Conservation (phyloP, 805 yeast genomes). For the Sungouiella blattae region DNA sequence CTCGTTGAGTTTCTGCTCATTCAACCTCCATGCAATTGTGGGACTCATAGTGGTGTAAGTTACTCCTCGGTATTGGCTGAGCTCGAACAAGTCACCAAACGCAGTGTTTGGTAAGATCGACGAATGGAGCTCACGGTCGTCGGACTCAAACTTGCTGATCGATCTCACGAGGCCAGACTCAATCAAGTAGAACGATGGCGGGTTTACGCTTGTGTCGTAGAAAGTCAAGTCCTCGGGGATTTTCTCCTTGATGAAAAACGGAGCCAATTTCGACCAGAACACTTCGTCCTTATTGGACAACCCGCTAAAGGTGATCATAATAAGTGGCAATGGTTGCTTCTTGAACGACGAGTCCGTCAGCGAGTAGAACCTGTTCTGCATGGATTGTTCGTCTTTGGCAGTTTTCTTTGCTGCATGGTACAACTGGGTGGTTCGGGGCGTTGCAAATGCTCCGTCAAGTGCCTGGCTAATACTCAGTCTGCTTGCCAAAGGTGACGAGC, state of each 20-base stretch:
- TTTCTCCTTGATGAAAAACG: constrained; percentile 47
- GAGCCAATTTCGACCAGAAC: constrained; percentile 65
- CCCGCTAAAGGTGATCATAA: constrained; percentile 64
- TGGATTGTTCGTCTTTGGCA: constrained; percentile 38
- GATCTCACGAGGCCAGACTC: constrained; percentile 45
- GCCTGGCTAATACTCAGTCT: constrained; percentile 15
- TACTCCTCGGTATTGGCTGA: constrained; percentile 38
- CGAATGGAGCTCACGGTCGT: constrained; percentile 32
- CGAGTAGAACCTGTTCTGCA: constrained; percentile 48
- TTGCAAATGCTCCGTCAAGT: constrained; percentile 33
- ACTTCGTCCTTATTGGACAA: constrained; percentile 43
- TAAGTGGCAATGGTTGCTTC: constrained; percentile 59
- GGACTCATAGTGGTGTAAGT: constrained; percentile 56
- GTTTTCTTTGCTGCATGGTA: constrained; percentile 50
- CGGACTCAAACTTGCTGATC: constrained; percentile 35
- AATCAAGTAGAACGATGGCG: constrained; percentile 55
- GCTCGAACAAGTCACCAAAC: constrained; percentile 55
- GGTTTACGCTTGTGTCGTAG: constrained; percentile 43
- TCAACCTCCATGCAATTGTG: constrained; percentile 66
- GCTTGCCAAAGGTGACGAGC: constrained; percentile 3
- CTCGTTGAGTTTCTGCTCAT: constrained; percentile 40
- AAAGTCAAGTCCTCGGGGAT: constrained; percentile 44
- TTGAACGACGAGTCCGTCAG: constrained; percentile 30
- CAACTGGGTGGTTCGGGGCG: constrained; percentile 54
- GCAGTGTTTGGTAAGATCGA: constrained; percentile 68